phyloP scores from a whole-genome alignment of 768 basidiomycete genomes.

The Serendipita sp. region DNA sequence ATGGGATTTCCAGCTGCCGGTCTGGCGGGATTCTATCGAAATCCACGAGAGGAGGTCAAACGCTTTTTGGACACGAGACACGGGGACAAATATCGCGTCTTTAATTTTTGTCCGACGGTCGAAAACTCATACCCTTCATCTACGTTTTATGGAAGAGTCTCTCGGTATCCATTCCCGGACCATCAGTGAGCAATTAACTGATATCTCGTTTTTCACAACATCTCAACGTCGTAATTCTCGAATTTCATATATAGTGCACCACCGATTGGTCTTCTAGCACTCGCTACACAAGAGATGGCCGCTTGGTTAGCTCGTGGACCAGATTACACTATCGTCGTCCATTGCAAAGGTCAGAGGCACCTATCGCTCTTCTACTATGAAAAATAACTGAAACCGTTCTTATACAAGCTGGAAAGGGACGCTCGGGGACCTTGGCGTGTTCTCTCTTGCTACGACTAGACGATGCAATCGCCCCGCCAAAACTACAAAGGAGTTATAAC shows the following conservation, averaged over 20 bases:
- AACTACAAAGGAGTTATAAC: slow-evolving; percentile 29
- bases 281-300: slow-evolving; percentile 58
- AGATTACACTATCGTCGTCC: slow-evolving; percentile 60
- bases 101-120: slow-evolving; percentile 69
- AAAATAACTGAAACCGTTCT: background rate
- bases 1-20: slow-evolving; percentile 71
- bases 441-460: slow-evolving; percentile 56
- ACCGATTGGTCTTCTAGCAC: slow-evolving; percentile 54
- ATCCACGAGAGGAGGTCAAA: slow-evolving; percentile 57
- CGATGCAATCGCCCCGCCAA: slow-evolving; percentile 30
- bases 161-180: slow-evolving; percentile 78
- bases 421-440: slow-evolving; percentile 76
- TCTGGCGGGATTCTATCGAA: slow-evolving; percentile 64
- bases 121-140: slow-evolving; percentile 65
- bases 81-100: slow-evolving; percentile 67
- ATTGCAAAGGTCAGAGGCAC: slow-evolving; percentile 55
- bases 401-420: slow-evolving; percentile 53
- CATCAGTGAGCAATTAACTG: slow-evolving; percentile 46
- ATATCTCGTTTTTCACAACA: background rate
- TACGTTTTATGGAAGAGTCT: slow-evolving; percentile 58
- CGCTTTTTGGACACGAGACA: slow-evolving; percentile 60
- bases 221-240: no score
- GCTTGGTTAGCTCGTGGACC: slow-evolving; percentile 50
- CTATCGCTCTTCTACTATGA: background rate
- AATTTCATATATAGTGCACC: slow-evolving; percentile 36